Base-by-base conservation (phyloP, 352 stramenopile species). In the Phytophthora cajani region DNA sequence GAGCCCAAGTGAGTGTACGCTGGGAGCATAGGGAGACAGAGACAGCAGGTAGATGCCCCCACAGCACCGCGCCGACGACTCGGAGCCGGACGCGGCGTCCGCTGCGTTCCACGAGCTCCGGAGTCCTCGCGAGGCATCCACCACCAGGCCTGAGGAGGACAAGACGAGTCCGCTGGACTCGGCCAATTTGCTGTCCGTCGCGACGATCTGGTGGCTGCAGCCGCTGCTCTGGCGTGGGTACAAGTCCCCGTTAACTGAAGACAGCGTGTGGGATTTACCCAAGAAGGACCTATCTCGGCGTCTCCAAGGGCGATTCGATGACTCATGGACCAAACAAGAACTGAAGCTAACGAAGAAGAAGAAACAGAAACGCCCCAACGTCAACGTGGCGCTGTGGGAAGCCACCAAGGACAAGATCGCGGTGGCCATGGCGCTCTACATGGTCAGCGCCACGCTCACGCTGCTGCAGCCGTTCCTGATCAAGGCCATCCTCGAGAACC, bases 131-230 rank as follows among this genome's bases (percentile, higher is more conserved):
- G 9, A 32, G 36, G 49, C 27, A 7, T 53, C 50, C 49, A 62
- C 23, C 12, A 57, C 42, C 38, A n/a, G 10, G 30, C 30, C 30
- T 36, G 30, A 42, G 11, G 32, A n/a, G 12, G 50, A 21, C 23
- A 56, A 78, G 14, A 19, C 64, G 23, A 84, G 59, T 55, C 81
- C 79, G 10, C 60, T 88, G 0, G 78, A 88, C 50, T 65, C 63
- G 9, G 76, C 71, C 32, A 76, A 75, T 17, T 64, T 72, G 50
- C 46, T 91, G 42, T 87, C 80, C 23, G 59, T 83, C 46, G 71
- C 83, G 30, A 83, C 78, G 17, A 71, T 91, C 32, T 87, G 72
- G 71, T 91, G 84, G 84, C 57, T 91, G 27, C 73, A 83, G 30
- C 75, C 74, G 38, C 57, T 91, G 36, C 70, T 91, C 2, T 17